Evolutionary conservation across 768 basidiomycete genomes (phyloP).

Genomic region (Russula vinacea): DNA sequence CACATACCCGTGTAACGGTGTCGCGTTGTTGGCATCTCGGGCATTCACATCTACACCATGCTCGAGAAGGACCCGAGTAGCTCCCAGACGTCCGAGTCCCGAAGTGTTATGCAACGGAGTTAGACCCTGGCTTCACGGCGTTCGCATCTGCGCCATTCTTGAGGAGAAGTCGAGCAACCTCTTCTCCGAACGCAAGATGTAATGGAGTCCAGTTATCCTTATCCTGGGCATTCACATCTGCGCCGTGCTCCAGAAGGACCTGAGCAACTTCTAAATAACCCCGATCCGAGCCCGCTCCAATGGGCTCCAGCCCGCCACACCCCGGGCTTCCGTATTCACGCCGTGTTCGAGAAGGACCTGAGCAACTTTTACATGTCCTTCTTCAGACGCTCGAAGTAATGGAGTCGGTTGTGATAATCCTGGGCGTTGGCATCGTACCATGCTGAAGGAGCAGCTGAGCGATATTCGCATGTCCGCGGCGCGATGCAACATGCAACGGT

Average conservation of each 20-base stretch:
- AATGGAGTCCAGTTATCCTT: too few species aligned
- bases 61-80: not conserved
- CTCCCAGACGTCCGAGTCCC: too few species aligned
- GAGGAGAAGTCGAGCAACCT: not conserved
- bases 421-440: not conserved
- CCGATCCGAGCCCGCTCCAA: not conserved
- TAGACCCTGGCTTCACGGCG: too few species aligned
- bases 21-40: not conserved
- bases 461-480: not conserved
- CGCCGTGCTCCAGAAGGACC: too few species aligned
- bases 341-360: conserved; percentile 8
- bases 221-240: too few species aligned
- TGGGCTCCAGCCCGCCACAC: not conserved
- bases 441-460: not conserved
- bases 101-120: too few species aligned
- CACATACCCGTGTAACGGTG: not conserved
- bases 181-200: too few species aligned
- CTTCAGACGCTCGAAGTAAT: not conserved
- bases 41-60: not conserved
- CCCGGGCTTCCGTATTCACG: not conserved
- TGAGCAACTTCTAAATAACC: too few species aligned
- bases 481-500: not conserved
- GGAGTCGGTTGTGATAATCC: not conserved
- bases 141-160: not conserved
- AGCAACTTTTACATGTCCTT: not conserved